phyloP scores from a whole-genome alignment of 2,329 filamentous ascomycete species.

The Claviceps sp. region DNA sequence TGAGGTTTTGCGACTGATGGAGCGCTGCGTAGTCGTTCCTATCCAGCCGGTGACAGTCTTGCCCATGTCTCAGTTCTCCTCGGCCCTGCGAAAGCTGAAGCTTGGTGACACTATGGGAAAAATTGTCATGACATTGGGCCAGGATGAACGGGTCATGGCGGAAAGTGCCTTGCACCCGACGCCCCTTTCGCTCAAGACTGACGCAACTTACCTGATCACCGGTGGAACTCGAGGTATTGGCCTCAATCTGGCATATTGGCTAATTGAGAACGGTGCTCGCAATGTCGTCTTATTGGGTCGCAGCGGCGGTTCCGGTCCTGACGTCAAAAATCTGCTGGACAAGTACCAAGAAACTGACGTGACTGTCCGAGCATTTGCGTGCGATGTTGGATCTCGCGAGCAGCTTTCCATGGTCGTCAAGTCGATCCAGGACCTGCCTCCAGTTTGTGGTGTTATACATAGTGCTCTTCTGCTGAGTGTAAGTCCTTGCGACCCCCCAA shows the following conservation, averaged over 20 bases:
- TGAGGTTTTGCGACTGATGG: constrained; percentile 6
- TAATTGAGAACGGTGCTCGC: constrained; percentile 4
- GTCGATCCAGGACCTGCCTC: constrained; percentile 10
- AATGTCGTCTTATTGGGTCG: constrained; percentile 3
- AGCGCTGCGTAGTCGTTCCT: neutral
- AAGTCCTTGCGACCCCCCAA: constrained; percentile 1
- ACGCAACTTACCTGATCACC: constrained; percentile 5
- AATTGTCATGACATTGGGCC: constrained; percentile 19
- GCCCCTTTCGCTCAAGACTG: neutral
- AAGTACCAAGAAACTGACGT: constrained; percentile 14
- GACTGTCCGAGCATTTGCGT: constrained; percentile 15
- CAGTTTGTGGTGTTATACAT: constrained; percentile 14
- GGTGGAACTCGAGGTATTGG: constrained; percentile 5
- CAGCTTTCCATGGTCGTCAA: constrained; percentile 1
- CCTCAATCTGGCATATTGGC: constrained; percentile 1
- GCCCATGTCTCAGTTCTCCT: constrained; percentile 18
- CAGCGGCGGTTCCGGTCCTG: constrained; percentile 4
- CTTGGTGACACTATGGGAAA: constrained; percentile 27
- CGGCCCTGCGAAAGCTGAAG: constrained; percentile 27
- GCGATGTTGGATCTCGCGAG: constrained; percentile 27
- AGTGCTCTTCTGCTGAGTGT: constrained; percentile 23
- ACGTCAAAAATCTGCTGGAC: neutral
- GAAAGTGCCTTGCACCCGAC: constrained; percentile 3
- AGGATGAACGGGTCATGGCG: constrained; percentile 5
- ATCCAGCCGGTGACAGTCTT: constrained; percentile 5